Evolutionary conservation across 805 yeast genomes (phyloP).

Genomic region (Cyberlindnera xylosilytica): DNA sequence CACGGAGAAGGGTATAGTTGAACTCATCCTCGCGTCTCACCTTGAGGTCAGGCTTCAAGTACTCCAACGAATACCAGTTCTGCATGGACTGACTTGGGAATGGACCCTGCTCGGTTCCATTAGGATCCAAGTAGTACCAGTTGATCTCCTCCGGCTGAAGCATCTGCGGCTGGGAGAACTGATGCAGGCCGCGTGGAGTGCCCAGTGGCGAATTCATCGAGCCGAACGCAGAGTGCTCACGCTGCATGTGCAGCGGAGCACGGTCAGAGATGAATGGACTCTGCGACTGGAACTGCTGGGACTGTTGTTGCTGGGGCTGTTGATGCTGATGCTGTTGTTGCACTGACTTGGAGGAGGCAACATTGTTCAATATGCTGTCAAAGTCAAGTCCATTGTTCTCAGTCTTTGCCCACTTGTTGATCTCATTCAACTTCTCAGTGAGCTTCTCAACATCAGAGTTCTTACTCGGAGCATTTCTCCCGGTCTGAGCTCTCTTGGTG

Average conservation of each 20-base stretch:
- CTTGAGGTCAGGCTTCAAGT: slow-evolving; percentile 50
- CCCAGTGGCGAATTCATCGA: slow-evolving; percentile 13
- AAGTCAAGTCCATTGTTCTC: slow-evolving; percentile 25
- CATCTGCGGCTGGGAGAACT: slow-evolving; percentile 13
- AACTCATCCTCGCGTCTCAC: slow-evolving; percentile 59
- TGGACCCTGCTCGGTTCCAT: slow-evolving; percentile 77
- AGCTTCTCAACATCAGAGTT: slow-evolving; percentile 15
- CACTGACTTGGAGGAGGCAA: slow-evolving; percentile 14
- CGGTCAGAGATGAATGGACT: slow-evolving; percentile 9
- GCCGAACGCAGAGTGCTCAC: slow-evolving; percentile 9
- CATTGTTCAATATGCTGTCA: slow-evolving; percentile 22
- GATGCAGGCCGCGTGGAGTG: slow-evolving; percentile 3
- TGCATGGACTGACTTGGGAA: slow-evolving; percentile 74
- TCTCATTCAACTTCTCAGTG: slow-evolving; percentile 17
- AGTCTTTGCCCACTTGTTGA: slow-evolving; percentile 21
- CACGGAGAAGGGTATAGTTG: slow-evolving; percentile 47
- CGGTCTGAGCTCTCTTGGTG: slow-evolving; percentile 2
- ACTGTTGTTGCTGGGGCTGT: slow-evolving; percentile 1
- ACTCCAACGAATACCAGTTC: slow-evolving; percentile 64
- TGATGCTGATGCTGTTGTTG: slow-evolving; percentile 14
- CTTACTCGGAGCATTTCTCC: not conserved
- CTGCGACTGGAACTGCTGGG: too few relatives aligned
- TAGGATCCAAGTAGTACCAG: slow-evolving; percentile 75
- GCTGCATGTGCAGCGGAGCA: slow-evolving; percentile 5
- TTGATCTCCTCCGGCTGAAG: slow-evolving; percentile 42